Conservation (phyloP, 768 basidiomycete species). For the Mycena rebaudengoi region DNA sequence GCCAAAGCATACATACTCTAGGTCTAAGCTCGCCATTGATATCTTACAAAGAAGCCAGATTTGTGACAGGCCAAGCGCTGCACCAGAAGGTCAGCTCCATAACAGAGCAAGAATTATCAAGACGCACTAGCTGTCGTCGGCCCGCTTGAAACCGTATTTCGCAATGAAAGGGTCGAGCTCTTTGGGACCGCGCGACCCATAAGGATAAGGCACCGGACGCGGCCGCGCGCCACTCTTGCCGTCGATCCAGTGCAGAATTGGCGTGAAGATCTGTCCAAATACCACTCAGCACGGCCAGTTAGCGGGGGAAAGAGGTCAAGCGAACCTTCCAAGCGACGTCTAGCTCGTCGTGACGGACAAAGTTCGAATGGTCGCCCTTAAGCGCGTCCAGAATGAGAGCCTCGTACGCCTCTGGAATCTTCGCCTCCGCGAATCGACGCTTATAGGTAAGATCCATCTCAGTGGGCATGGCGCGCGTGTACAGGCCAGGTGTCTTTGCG, state of each 20-base stretch:
- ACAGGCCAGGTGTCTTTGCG: slow-evolving; percentile 91
- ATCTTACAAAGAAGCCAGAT: slow-evolving; percentile 3
- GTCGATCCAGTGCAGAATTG: slow-evolving; percentile 97
- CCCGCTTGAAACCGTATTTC: slow-evolving; percentile 80
- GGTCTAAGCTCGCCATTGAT: background rate
- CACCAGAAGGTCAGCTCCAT: background rate
- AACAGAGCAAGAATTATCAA: background rate
- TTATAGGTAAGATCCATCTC: slow-evolving; percentile 99
- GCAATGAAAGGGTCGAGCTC: slow-evolving; percentile 78
- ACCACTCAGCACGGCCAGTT: no score
- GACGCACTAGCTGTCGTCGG: slow-evolving; percentile 77
- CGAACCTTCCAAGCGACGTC: slow-evolving; percentile 98
- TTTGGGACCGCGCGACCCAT: slow-evolving; percentile 93
- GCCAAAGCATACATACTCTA: no score
- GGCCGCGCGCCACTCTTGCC: slow-evolving; percentile 74
- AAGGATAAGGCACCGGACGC: slow-evolving; percentile 80
- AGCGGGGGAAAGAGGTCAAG: no score
- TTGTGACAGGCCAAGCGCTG: slow-evolving; percentile 24
- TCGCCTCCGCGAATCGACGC: slow-evolving; percentile 87
- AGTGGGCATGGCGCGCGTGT: slow-evolving; percentile 89
- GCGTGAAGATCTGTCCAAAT: slow-evolving; percentile 96
- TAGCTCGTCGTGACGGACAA: slow-evolving; percentile 96
- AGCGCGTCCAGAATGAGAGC: slow-evolving; percentile 94
- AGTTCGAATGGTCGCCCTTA: slow-evolving; percentile 99
- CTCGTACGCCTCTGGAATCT: slow-evolving; percentile 98